A percentile compares a stretch with the other conserved stretches of the same genome.
phyloP scores from a whole-genome alignment of 2,329 filamentous ascomycete species.

The Teratosphaeria epicoccoides region DNA sequence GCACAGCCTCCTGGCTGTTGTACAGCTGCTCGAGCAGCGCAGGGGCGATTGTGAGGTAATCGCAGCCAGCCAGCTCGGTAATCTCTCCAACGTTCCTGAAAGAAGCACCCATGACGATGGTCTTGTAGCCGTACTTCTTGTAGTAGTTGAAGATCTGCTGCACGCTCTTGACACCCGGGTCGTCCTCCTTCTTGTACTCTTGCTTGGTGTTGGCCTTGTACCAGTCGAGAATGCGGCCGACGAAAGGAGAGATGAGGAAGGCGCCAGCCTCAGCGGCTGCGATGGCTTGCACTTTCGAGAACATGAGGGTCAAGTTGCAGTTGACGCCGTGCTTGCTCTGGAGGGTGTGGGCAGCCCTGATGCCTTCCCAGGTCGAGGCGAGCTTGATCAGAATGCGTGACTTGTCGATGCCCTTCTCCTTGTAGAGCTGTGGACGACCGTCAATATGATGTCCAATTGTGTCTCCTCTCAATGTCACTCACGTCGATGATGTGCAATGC shows the following conservation, averaged over 20 bases:
- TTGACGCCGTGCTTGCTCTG: conserved; percentile 95
- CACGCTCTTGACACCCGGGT: conserved; percentile 93
- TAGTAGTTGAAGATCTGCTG: conserved; percentile 99
- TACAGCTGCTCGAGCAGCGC: conserved; percentile 87
- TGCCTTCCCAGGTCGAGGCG: conserved; percentile 98
- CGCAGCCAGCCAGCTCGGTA: conserved; percentile 93
- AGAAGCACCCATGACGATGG: conserved; percentile 98
- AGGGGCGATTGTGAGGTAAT: conserved; percentile 97
- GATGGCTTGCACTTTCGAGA: conserved; percentile 89
- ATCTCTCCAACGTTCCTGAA: conserved; percentile 97
- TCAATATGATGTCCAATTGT: conserved; percentile 3
- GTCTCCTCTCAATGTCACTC: conserved; percentile 27
- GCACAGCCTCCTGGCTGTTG: conserved; percentile 70
- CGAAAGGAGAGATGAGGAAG: conserved; percentile 98
- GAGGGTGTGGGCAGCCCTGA: conserved; percentile 95
- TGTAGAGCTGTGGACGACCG: conserved; percentile 64
- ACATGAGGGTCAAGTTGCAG: conserved; percentile 98
- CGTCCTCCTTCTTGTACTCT: conserved; percentile 79
- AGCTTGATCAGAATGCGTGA: conserved; percentile 97
- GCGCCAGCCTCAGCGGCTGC: conserved; percentile 88
- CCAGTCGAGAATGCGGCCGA: conserved; percentile 98
- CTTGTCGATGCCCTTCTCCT: conserved; percentile 81
- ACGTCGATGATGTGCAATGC: conserved; percentile 94
- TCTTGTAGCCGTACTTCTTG: conserved; percentile 99
- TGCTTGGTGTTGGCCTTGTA: conserved; percentile 95